These are phyloP conservation scores for Moesziomyces sp. DNA, from an alignment of 1,284 basidiomycete species.

Conservation along the genomic window DNA sequence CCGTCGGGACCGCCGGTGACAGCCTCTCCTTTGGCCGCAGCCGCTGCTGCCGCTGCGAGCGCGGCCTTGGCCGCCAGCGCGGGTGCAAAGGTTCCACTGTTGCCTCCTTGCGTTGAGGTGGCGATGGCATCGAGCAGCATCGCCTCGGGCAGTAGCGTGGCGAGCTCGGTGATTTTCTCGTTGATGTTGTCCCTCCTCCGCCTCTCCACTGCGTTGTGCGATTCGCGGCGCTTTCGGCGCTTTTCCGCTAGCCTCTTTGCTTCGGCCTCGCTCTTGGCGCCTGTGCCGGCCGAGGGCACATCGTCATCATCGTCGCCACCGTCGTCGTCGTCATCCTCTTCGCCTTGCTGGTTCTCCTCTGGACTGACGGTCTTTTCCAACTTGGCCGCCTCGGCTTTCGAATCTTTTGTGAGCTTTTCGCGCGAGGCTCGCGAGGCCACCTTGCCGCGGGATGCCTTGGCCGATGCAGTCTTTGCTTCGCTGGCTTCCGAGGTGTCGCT, in stretches of 20 bases:
- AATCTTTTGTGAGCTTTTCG: constrained; percentile 22
- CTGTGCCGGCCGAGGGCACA: constrained; percentile 5
- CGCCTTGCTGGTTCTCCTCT: constrained; percentile 23
- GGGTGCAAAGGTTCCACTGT: constrained; percentile 51
- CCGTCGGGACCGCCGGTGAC: constrained; percentile 14
- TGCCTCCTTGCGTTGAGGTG: constrained; percentile 56
- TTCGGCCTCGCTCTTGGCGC: constrained; percentile 45
- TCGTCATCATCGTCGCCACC: constrained; percentile 39
- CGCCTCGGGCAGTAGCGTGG: constrained; percentile 82
- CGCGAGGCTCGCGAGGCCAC: constrained; percentile 16
- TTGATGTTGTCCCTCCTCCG: constrained; percentile 89
- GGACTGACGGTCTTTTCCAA: constrained; percentile 22
- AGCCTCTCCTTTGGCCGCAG: constrained; percentile 33
- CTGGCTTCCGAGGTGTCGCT: constrained; percentile 28
- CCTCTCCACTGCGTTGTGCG: constrained; percentile 90
- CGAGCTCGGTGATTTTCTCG: constrained; percentile 88
- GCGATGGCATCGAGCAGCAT: constrained; percentile 66
- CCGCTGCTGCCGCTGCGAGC: constrained; percentile 37
- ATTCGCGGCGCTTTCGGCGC: constrained; percentile 79
- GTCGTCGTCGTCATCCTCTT: constrained; percentile 47
- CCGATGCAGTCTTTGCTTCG: constrained; percentile 13
- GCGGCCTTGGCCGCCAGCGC: constrained; percentile 51
- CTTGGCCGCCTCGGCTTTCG: constrained; percentile 18
- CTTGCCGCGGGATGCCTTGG: constrained; percentile 36
- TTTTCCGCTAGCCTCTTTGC: constrained; percentile 73